These are phyloP conservation scores for Bruguiera parviflora DNA, from an alignment of 345 rosid species.

Conservation along the genomic window DNA sequence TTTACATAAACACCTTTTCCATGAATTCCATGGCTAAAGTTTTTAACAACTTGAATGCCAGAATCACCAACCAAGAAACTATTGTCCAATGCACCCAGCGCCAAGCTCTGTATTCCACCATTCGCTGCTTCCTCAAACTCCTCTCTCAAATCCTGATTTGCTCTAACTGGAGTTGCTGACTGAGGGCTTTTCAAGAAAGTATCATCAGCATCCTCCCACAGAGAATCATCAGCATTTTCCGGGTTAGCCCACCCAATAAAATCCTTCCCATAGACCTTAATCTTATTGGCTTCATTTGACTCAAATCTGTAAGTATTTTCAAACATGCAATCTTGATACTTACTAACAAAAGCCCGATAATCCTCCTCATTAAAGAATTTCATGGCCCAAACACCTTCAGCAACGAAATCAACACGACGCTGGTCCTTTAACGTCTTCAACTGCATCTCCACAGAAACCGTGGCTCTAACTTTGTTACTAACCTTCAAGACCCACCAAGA, in stretches of 20 bases:
- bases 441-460: constrained; percentile 60
- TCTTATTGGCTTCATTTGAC: constrained; percentile 68
- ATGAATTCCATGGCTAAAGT: constrained; percentile 85
- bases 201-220: constrained; percentile 99
- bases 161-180: constrained; percentile 53
- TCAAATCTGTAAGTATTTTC: constrained; percentile 88
- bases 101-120: constrained; percentile 93
- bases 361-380: constrained; percentile 63
- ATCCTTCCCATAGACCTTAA: constrained; percentile 87
- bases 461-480: constrained; percentile 51
- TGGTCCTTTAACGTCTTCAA: constrained; percentile 70
- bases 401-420: constrained; percentile 87
- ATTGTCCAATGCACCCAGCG: constrained; percentile 90
- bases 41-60: constrained; percentile 92
- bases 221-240: constrained; percentile 88
- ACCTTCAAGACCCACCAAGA: constrained; percentile 67
- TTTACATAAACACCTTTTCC: constrained; percentile 92
- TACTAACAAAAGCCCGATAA: constrained; percentile 42
- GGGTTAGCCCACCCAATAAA: constrained; percentile 89
- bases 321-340: constrained; percentile 68
- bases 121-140: constrained; percentile 90
- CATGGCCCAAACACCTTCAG: constrained; percentile 88
- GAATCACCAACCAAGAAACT: constrained; percentile 91
- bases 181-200: constrained; percentile 55
- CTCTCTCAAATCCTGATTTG: constrained; percentile 70